These are phyloP conservation scores for Cyclocybe cylindracea DNA, from an alignment of 768 basidiomycete genomes.

Conservation along the genomic window DNA sequence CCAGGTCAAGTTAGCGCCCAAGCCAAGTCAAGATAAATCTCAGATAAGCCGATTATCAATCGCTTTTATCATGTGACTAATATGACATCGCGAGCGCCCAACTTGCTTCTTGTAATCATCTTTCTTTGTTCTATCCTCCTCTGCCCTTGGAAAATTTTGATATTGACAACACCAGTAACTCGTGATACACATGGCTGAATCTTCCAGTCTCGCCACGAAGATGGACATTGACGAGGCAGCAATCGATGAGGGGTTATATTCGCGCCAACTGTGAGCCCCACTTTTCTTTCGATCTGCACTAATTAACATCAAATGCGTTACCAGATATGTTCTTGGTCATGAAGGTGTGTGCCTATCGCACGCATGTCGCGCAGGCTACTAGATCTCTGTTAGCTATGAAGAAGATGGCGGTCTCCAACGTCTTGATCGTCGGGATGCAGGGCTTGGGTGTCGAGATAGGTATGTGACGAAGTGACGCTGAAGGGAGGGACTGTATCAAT, in stretches of 20 bases:
- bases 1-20: background rate
- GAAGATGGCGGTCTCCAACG: conserved; percentile 95
- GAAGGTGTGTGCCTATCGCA: conserved; percentile 61
- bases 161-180: conserved; percentile 8
- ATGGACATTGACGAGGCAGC: conserved; percentile 89
- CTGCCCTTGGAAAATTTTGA: conserved; percentile 6
- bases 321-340: conserved; percentile 90
- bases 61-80: conserved; percentile 16
- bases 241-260: conserved; percentile 93
- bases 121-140: background rate
- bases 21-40: background rate
- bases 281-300: conserved; percentile 1
- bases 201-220: conserved; percentile 41
- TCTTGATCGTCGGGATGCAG: conserved; percentile 88
- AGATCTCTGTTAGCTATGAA: conserved; percentile 83
- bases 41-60: conserved; percentile 17
- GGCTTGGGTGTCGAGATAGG: conserved; percentile 97
- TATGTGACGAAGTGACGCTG: conserved; percentile 18
- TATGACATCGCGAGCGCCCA: conserved; percentile 16
- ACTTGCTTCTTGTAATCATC: conserved; percentile 11
- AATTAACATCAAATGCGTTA: background rate
- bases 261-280: conserved; percentile 80
- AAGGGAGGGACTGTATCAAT: conserved; percentile 4
- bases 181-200: conserved; percentile 34
- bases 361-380: background rate